phyloP scores from a whole-genome alignment of 805 yeast genomes.

The Sugiyamaella qingdaonensis region DNA sequence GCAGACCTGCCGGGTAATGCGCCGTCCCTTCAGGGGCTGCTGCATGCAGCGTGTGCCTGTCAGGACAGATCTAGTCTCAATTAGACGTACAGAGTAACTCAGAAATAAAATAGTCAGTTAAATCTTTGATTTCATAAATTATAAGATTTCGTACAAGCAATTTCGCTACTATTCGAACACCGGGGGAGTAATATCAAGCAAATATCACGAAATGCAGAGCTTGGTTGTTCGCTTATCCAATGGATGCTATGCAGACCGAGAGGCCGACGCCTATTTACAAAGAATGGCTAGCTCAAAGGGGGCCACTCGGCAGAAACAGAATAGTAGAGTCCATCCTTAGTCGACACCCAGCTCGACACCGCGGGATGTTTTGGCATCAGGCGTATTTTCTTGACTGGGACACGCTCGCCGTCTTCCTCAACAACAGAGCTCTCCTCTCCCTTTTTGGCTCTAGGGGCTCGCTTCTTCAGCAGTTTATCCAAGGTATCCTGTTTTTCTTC shows the following conservation, averaged over 20 bases:
- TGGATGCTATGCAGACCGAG: too few relatives aligned
- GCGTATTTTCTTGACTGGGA: slow-evolving; percentile 18
- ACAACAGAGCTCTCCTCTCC: slow-evolving; percentile 5
- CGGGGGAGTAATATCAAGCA: too few relatives aligned
- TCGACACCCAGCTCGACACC: slow-evolving; percentile 27
- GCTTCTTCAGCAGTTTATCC: slow-evolving; percentile 75
- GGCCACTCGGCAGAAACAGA: slow-evolving; percentile 24
- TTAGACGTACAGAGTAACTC: too few relatives aligned
- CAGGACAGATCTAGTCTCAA: too few relatives aligned
- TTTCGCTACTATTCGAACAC: too few relatives aligned
- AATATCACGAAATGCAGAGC: too few relatives aligned
- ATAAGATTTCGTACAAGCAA: too few relatives aligned
- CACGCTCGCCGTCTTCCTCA: slow-evolving; percentile 15
- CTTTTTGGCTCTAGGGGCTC: slow-evolving; percentile 51
- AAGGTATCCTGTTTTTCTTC: slow-evolving; percentile 92
- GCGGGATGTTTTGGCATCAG: slow-evolving; percentile 31
- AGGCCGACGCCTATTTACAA: too few relatives aligned
- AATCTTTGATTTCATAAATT: too few relatives aligned
- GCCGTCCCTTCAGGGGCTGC: not conserved
- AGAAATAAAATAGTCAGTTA: too few relatives aligned
- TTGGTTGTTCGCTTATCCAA: too few relatives aligned
- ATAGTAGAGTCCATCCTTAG: slow-evolving; percentile 16
- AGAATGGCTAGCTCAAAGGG: too few relatives aligned
- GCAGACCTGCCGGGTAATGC: not conserved
- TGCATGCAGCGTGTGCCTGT: not conserved